These are phyloP conservation scores for Lactarius evosmus DNA, from an alignment of 768 basidiomycete species.

Conservation along the genomic window DNA sequence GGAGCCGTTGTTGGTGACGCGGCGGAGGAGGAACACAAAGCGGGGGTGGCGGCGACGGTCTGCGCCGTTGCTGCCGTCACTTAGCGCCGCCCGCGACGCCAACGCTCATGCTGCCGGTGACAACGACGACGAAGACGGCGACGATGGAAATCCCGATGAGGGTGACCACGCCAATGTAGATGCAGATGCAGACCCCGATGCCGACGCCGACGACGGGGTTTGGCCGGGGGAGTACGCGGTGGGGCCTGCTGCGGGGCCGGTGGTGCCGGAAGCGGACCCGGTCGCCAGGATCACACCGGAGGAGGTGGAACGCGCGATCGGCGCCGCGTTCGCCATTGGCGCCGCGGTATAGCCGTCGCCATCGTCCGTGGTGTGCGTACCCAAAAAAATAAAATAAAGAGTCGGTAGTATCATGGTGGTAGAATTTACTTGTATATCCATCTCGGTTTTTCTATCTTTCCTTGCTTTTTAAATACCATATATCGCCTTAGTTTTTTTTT, in stretches of 20 bases:
- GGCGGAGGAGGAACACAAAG: not conserved
- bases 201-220: not conserved
- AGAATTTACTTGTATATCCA: not conserved
- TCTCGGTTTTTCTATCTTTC: not conserved
- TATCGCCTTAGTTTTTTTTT: too few species aligned
- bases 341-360: too few species aligned
- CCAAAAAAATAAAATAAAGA: not conserved
- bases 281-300: conserved; percentile 9
- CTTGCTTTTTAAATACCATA: not conserved
- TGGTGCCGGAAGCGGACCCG: not conserved
- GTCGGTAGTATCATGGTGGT: not conserved
- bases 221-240: conserved; percentile 12
- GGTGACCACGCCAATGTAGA: not conserved
- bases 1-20: not conserved
- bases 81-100: too few species aligned
- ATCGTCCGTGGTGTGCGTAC: too few species aligned
- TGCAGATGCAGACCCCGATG: not conserved
- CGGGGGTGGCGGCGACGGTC: not conserved
- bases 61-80: not conserved
- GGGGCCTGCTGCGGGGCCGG: not conserved
- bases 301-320: conserved; percentile 20
- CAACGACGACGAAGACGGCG: not conserved
- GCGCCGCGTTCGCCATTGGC: conserved; percentile 14
- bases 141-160: not conserved
- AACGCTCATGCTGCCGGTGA: not conserved